Conservation (phyloP, 495 filamentous ascomycete genomes). For the Mytilinidion resinicola region DNA sequence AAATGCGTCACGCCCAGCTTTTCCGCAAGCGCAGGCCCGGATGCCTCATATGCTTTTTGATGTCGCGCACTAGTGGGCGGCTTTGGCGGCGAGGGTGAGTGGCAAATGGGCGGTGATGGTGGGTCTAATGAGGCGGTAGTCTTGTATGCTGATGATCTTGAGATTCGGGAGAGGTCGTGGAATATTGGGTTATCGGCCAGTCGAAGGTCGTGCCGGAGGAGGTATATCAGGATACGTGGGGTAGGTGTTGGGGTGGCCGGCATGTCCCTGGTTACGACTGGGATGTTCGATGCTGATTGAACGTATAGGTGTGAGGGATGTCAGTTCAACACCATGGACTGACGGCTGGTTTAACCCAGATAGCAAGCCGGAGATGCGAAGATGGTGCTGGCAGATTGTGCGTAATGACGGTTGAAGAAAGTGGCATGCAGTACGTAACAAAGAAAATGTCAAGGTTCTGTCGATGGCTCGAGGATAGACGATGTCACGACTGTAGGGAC, state of each 20-base stretch:
- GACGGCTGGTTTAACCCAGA: too few relatives aligned
- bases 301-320: too few relatives aligned
- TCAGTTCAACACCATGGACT: too few relatives aligned
- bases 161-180: background rate
- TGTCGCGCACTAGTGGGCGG: background rate
- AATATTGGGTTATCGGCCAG: background rate
- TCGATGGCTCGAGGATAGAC: too few relatives aligned
- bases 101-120: background rate
- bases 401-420: too few relatives aligned
- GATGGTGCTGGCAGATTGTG: too few relatives aligned
- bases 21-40: background rate
- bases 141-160: background rate
- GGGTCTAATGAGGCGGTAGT: background rate
- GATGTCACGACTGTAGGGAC: too few relatives aligned
- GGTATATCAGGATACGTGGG: background rate
- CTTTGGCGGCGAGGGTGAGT: background rate
- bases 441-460: too few relatives aligned
- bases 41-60: background rate
- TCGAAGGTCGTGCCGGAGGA: background rate
- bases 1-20: constrained; percentile 50
- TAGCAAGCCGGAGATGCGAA: too few relatives aligned
- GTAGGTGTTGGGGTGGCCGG: background rate
- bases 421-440: too few relatives aligned
- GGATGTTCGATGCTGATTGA: too few relatives aligned
- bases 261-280: background rate